Conservation (phyloP, 371 early-diverging fungal genomes). For the Mortierella sp. region DNA sequence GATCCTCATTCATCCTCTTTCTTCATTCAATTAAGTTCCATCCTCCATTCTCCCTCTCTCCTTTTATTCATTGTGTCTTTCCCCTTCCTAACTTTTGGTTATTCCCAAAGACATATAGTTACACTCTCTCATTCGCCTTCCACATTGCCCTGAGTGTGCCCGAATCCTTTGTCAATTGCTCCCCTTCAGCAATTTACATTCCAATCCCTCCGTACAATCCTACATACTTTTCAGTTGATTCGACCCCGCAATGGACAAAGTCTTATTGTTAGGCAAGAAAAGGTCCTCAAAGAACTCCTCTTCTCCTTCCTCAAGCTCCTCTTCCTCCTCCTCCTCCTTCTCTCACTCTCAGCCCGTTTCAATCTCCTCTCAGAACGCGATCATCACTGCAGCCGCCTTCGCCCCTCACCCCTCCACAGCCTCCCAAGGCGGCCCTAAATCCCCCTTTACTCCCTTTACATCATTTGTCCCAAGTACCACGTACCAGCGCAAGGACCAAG, state of each 20-base stretch:
- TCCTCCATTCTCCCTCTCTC: not conserved
- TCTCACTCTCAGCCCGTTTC: slow-evolving; percentile 17
- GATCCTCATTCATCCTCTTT: not conserved
- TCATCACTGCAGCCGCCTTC: slow-evolving; percentile 7
- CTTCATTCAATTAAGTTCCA: too few species aligned
- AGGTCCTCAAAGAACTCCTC: slow-evolving; percentile 19
- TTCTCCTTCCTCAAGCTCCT: slow-evolving; percentile 12
- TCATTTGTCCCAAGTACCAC: slow-evolving; percentile 13
- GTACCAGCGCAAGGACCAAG: slow-evolving; percentile 16
- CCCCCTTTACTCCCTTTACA: not conserved
- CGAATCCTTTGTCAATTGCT: slow-evolving; percentile 1
- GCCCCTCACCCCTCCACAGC: slow-evolving; percentile 7
- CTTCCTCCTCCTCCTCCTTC: slow-evolving; percentile 4
- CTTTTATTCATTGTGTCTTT: not conserved
- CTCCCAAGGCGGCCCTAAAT: slow-evolving; percentile 1
- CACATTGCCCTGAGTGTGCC: slow-evolving; percentile 41
- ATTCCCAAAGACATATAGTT: too few species aligned
- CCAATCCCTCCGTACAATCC: slow-evolving; percentile 7
- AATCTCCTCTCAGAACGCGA: slow-evolving; percentile 22
- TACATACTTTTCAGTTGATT: not conserved
- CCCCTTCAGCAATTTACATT: slow-evolving; percentile 15
- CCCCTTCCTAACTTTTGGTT: too few species aligned
- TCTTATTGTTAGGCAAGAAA: slow-evolving; percentile 32
- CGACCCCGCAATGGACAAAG: slow-evolving; percentile 15
- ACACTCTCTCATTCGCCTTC: slow-evolving; percentile 25